Conservation (phyloP, 768 basidiomycete genomes). For the Scleroderma bovista region DNA sequence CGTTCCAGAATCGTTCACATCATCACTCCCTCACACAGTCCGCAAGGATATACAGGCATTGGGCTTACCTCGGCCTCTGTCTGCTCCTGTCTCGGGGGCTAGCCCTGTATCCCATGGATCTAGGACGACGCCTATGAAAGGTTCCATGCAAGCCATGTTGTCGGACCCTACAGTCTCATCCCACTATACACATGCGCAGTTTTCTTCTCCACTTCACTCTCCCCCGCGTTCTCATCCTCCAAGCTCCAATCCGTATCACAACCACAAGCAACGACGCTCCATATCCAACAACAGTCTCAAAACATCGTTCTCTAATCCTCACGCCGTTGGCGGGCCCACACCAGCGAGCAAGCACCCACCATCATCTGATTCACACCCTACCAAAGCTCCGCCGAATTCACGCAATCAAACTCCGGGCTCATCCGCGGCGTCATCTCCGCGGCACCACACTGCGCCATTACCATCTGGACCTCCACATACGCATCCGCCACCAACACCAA, state of each 20-base stretch:
- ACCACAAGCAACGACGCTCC: constrained; percentile 13
- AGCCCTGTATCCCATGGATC: constrained; percentile 3
- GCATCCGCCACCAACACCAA: constrained; percentile 18
- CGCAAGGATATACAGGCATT: constrained; percentile 12
- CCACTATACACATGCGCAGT: constrained; percentile 4
- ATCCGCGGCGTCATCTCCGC: constrained; percentile 55
- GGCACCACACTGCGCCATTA: constrained; percentile 28
- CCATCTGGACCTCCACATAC: background rate
- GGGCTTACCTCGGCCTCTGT: constrained; percentile 33
- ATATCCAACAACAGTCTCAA: constrained; percentile 9
- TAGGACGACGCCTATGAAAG: constrained; percentile 13
- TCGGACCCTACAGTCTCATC: constrained; percentile 17
- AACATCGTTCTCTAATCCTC: constrained; percentile 22
- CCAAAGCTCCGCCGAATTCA: constrained; percentile 32
- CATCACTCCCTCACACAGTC: constrained; percentile 19
- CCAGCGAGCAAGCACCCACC: constrained; percentile 11
- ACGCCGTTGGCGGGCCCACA: constrained; percentile 16
- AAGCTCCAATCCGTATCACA: constrained; percentile 18
- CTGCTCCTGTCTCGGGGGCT: constrained; percentile 34
- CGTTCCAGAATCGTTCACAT: constrained; percentile 31
- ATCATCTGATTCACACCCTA: constrained; percentile 11
- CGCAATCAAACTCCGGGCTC: constrained; percentile 52
- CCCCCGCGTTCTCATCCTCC: no score
- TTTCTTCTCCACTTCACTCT: constrained; percentile 5
- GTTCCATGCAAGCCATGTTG: constrained; percentile 21